Evolutionary conservation across 2,329 filamentous ascomycete genomes (phyloP), one percentile per base, ranked within the genome.

Genomic region (Fusarium chaquense): DNA sequence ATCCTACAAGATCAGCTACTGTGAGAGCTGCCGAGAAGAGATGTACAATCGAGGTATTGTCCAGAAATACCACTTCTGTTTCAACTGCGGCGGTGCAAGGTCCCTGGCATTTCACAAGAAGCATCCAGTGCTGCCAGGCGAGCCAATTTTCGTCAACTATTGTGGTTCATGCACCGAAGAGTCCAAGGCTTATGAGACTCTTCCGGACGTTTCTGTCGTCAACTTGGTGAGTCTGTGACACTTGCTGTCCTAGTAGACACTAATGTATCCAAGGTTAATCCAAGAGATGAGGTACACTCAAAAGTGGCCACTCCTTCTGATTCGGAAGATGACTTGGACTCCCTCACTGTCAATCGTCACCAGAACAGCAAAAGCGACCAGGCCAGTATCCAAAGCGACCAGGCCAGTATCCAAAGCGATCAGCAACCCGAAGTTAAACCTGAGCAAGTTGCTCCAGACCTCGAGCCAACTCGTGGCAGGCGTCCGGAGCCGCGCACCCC

Each of bases 1-100:
- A 30, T 76, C 69, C 15, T 67, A 71, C 6, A 67, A 77, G 24
- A 64, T 76, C 43, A 82, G 80, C 47, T 76, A 80, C 35, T 82
- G 81, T 49, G 70, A 74, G 40, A 63, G 68, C 8, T 82, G 81
- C 58, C 77, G 78, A 38, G 70, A 77, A 40, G 59, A 60, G n/a
- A 69, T 56, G 22, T 65, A 76, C 10, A 56, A 67, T 5, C 63
- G 70, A 28, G 73, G 72, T 2, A 49, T 75, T 33, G 64, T 71
- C 12, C 67, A 73, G 11, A 32, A 52, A 2, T 73, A 76, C 38
- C 82, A 83, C 55, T 79, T 84, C 22, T 86, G 84, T 71, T 81
- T 77, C 41, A 73, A 78, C 28, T 84, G 83, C 58, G 79, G 80
- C 24, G 77, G 76, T 24, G 72, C 79, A 8, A 78, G 83, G 44